Base-by-base conservation (phyloP, 139 green algal genomes). In the Chlamydomonas sphaeroides region DNA sequence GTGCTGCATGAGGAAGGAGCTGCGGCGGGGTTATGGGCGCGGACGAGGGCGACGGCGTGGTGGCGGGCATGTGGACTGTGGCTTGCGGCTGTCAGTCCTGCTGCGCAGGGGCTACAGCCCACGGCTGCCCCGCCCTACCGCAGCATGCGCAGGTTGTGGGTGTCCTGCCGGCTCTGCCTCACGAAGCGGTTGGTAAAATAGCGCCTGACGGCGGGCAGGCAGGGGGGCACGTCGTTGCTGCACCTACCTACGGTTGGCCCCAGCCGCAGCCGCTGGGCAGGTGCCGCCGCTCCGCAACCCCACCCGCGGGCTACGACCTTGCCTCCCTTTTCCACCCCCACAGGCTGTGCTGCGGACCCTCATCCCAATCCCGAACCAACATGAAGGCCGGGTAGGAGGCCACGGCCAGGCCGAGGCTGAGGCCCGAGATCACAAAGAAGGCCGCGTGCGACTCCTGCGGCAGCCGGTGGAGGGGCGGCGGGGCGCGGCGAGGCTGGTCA, bases 1-100 rank as follows among this genome's bases (percentile, higher is more conserved):
- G 71, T 91, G 81, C 59, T 91, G 86, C 67, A 90, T 80, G 23
- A 91, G 85, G 38, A 90, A 71, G n/a, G 86, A 62, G 30, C 86
- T 88, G 79, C 32, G 38, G 3, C 23, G 38, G 39, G 38, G 42
- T 5, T 0, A 20, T n/a, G 48, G n/a, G 20, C 32, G 32, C 48
- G 32, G n/a, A 6, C 2, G 32, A 48, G 32, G 18, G 18, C 7
- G 32, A 49, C 14, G 48, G 20, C 14, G 32, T 32, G 32, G 69
- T 11, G 32, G 32, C 17, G 1, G 35, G 41, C 8, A 28, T 28
- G 42, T 1, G 39, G 3, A 23, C 3, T 4, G 66, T 35, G 45
- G 17, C 5, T 35, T 10, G 39, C 5, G 38, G 26, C 15, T 28
- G 17, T 7, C 68, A 6, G 14, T 10, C 45, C 11, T 14, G 45